Base-by-base conservation (phyloP, 257 asterid genomes). In the Prunella vulgaris region DNA sequence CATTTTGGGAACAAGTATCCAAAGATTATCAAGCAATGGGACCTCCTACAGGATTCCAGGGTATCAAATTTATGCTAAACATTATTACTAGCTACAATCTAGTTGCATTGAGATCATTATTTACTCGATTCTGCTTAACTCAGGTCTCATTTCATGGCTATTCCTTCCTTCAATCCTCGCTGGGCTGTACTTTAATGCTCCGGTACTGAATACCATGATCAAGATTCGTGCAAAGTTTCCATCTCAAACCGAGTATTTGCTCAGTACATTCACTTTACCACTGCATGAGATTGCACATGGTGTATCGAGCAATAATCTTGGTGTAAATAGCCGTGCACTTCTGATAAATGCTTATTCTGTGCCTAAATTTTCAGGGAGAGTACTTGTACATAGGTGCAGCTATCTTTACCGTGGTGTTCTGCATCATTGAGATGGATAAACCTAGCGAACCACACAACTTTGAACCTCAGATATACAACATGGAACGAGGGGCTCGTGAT, bases 41-140 rank as follows among this genome's bases (percentile, higher is more conserved):
- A 68, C 98, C 96, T 74, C 96, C 98, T 2, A 81, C 86, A n/a
- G 97, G 96, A 77, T 91, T 91, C 76, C 97, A 88, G 49, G 96
- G 97, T 85, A 79, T 17, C 42, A 42, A 49, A 5, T 17, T 8
- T 57, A 35, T 6, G 0, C 65, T 66, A 12, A 52, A 38, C 37
- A 37, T 40, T 42, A 4, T 48, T 18, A n/a, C 21, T 46, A 46
- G 7, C 12, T 20, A 18, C 5, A 59, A 30, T 20, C 57, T 4
- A 24, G 4, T 66, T 15, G 4, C 1, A 2, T 32, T 17, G 33
- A 52, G 20, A 58, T 58, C 30, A 20, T 6, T 25, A 18, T 5
- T 60, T 71, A 24, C 5, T 66, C 6, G 24, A 7, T 64, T 52
- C 9, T 66, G 68, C 46, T 68, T 10, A 40, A 38, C 18, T 7